These are phyloP conservation scores for Crithidia brevicula DNA, from an alignment of 208 protist genomes.

Conservation along the genomic window DNA sequence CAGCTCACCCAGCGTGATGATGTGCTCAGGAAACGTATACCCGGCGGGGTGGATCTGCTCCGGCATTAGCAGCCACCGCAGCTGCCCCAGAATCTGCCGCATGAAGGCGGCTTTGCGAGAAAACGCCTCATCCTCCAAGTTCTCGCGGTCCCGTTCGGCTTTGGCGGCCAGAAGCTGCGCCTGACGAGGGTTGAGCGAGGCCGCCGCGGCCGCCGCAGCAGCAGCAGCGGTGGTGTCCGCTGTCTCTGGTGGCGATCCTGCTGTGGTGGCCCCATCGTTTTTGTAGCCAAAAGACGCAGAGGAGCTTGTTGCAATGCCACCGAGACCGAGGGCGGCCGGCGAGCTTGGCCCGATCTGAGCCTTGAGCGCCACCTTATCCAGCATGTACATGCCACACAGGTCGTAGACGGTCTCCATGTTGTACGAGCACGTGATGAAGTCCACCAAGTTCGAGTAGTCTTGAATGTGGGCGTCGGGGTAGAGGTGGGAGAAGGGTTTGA, in stretches of 20 bases:
- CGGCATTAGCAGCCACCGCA: slow-evolving; percentile 83
- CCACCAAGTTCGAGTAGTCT: slow-evolving; percentile 89
- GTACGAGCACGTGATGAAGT: slow-evolving; percentile 90
- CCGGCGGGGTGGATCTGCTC: slow-evolving; percentile 82
- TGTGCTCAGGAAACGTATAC: slow-evolving; percentile 78
- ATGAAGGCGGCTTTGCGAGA: slow-evolving; percentile 90
- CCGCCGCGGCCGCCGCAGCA: not conserved
- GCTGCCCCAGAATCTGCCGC: slow-evolving; percentile 85
- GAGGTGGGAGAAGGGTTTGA: slow-evolving; percentile 81
- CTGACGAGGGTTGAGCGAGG: not conserved
- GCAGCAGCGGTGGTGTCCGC: slow-evolving; percentile 15
- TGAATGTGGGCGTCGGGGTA: slow-evolving; percentile 91
- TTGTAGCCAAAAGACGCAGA: slow-evolving; percentile 63
- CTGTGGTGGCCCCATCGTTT: slow-evolving; percentile 21
- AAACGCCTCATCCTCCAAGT: slow-evolving; percentile 84
- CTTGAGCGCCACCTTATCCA: slow-evolving; percentile 83
- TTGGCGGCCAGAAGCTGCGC: slow-evolving; percentile 23
- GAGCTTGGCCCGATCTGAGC: slow-evolving; percentile 77
- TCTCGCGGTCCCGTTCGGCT: slow-evolving; percentile 50
- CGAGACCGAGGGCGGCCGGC: slow-evolving; percentile 81
- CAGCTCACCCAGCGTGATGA: slow-evolving; percentile 79
- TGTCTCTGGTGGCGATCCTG: slow-evolving; percentile 30
- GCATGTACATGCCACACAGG: slow-evolving; percentile 83
- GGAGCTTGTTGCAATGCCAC: slow-evolving; percentile 79
- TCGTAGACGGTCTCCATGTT: slow-evolving; percentile 95